A percentile compares a stretch with the other conserved stretches of the same genome.
Evolutionary conservation across 2,329 filamentous ascomycete species (phyloP).

Genomic region (Colletotrichum scovillei): DNA sequence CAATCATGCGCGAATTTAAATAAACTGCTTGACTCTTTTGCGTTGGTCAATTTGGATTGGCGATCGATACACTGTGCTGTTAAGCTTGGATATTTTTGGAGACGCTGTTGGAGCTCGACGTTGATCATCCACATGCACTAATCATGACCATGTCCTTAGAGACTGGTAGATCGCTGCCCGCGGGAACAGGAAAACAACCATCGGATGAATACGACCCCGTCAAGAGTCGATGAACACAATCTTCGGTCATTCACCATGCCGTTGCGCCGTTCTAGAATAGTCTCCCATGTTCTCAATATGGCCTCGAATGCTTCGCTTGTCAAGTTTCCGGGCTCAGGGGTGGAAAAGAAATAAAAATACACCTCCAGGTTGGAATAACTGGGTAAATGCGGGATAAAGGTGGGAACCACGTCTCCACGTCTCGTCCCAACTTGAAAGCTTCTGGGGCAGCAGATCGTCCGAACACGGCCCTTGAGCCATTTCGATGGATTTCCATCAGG

Average conservation of each 20-base stretch:
- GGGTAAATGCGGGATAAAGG: neutral
- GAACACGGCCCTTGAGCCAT: neutral
- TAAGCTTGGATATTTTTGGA: neutral
- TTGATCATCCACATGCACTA: too few species aligned
- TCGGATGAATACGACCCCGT: neutral
- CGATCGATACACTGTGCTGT: neutral
- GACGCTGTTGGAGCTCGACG: neutral
- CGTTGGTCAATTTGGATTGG: neutral
- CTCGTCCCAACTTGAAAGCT: neutral
- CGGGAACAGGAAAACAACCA: neutral
- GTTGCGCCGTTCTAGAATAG: neutral
- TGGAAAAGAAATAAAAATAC: neutral
- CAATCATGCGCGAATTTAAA: neutral
- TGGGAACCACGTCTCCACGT: neutral
- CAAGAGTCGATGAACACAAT: neutral
- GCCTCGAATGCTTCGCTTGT: neutral
- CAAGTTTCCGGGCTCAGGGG: neutral
- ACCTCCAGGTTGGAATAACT: neutral
- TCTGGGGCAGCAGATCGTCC: conserved; percentile 3
- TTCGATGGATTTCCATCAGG: neutral
- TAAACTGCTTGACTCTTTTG: neutral
- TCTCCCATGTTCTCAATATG: neutral
- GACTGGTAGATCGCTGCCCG: neutral
- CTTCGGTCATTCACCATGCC: neutral
- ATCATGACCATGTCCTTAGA: too few species aligned